Base-by-base conservation (phyloP, 352 stramenopile species). In the Chrysophaeum taylorii region DNA sequence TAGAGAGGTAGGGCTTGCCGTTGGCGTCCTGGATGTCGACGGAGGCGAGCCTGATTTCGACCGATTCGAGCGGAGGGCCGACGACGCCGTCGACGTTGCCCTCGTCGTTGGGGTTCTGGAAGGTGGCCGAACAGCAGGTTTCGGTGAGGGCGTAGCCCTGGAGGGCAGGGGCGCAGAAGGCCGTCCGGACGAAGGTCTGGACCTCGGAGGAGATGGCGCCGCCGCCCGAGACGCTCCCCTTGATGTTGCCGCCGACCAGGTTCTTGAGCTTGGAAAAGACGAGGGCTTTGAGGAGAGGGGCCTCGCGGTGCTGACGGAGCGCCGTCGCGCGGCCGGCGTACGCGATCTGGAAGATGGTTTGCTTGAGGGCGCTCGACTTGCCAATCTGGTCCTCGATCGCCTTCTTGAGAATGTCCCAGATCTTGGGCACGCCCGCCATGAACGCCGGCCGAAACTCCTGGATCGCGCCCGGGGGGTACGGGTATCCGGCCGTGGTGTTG, bases 321-420 rank as follows among this genome's bases (percentile, higher is more conserved):
- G 79, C 81, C 72, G 79, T 75, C 4, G 72, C 77, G n/a, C 78
- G 70, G 66, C 73, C 76, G 66, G 79, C 64, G 60, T 85, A 77
- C 2, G 78, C 81, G 14, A 76, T 85, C 0, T 83, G 69, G 31
- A 85, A 76, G 31, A 88, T 63, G 38, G 78, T 77, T 69, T 83
- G 72, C 16, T 71, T 75, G 21, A 88, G 68, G 37, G 76, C 75
- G n/a, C 75, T 79, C 35, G 72, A 77, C 4, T 66, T 36, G 4
- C 72, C 72, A 42, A 88, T 75, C 73, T 86, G 86, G 31, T 79
- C 79, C 53, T 84, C 52, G 45, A 86, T 71, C 42, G 42, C 42
- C 68, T 88, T 88, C 64, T 88, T 88, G 64, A 88, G 85, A 31
- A 83, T 78, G 74, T 88, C 82, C 82, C 82, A 88, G 77, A 88